Conservation (phyloP, 2,329 filamentous ascomycete genomes). For the Fusarium succisae region DNA sequence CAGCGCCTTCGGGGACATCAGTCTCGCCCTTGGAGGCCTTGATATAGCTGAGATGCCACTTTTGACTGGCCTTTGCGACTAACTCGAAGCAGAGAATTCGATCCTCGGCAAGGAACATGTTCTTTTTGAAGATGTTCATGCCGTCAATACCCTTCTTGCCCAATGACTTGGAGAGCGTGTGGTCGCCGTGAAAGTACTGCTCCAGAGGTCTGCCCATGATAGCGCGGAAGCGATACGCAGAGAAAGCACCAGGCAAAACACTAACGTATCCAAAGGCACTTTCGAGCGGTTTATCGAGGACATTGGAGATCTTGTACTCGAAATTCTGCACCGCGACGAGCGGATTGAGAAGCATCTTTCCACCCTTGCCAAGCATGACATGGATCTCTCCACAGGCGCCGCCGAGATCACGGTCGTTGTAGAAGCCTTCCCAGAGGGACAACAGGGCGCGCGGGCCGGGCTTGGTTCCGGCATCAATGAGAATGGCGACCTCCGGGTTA, state of each 20-base stretch:
- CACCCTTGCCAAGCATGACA: constrained; percentile 39
- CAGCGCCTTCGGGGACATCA: constrained; percentile 37
- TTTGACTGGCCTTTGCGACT: constrained; percentile 39
- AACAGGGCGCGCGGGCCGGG: constrained; percentile 35
- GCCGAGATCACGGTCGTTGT: constrained; percentile 38
- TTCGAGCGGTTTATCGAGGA: constrained; percentile 38
- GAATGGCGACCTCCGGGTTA: constrained; percentile 39
- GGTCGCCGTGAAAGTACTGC: constrained; percentile 41
- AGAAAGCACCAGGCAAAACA: constrained; percentile 39
- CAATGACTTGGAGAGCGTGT: constrained; percentile 37
- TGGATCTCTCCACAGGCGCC: constrained; percentile 41
- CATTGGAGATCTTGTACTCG: constrained; percentile 41
- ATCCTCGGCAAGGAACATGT: constrained; percentile 41
- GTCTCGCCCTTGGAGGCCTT: constrained; percentile 41
- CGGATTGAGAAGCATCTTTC: constrained; percentile 36
- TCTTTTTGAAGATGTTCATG: constrained; percentile 43
- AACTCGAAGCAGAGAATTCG: constrained; percentile 40
- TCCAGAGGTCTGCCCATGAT: constrained; percentile 39
- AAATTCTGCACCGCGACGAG: constrained; percentile 41
- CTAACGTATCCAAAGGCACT: constrained; percentile 41
- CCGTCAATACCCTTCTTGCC: constrained; percentile 42
- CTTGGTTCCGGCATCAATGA: constrained; percentile 40
- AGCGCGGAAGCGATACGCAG: constrained; percentile 38
- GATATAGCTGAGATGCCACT: constrained; percentile 41
- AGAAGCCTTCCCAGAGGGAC: constrained; percentile 40